A percentile compares a stretch with the other conserved stretches of the same genome.
These are phyloP conservation scores for Evernia prunastri DNA, from an alignment of 495 filamentous ascomycete species.

Conservation along the genomic window DNA sequence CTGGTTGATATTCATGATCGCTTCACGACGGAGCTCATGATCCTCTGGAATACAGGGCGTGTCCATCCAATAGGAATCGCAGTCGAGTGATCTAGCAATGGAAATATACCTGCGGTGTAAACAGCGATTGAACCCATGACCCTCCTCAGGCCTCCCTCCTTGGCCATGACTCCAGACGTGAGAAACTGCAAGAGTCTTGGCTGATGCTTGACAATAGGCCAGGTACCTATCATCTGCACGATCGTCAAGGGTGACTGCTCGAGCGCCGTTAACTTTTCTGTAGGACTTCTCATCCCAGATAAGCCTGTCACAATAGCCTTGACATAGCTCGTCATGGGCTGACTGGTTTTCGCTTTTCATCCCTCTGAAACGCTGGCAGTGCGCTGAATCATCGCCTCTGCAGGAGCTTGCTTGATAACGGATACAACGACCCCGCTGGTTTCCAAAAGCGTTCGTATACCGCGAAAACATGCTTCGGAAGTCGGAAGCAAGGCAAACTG, in stretches of 20 bases:
- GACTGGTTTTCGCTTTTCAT: constrained; percentile 21
- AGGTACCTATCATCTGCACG: not conserved
- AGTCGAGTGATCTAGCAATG: constrained; percentile 21
- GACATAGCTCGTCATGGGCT: constrained; percentile 14
- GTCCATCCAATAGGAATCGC: constrained; percentile 31
- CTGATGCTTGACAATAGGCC: constrained; percentile 18
- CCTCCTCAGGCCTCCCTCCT: constrained; percentile 26
- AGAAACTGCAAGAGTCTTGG: constrained; percentile 24
- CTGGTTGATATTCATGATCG: constrained; percentile 26
- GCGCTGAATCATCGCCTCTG: constrained; percentile 11
- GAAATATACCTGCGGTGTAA: constrained; percentile 23
- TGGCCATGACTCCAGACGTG: constrained; percentile 33
- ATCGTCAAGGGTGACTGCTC: not conserved
- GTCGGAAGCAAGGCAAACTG: constrained; percentile 12
- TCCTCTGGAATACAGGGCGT: constrained; percentile 28
- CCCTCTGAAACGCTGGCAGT: constrained; percentile 23
- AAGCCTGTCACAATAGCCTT: constrained; percentile 12
- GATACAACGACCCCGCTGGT: constrained; percentile 16
- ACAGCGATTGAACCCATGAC: constrained; percentile 25
- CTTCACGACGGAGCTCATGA: constrained; percentile 22
- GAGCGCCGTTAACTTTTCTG: no score
- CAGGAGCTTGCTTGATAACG: constrained; percentile 3
- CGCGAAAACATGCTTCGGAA: constrained; percentile 10
- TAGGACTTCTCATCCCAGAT: constrained; percentile 21
- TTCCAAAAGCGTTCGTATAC: constrained; percentile 12